Evolutionary conservation across 768 basidiomycete species (phyloP), one percentile per base, ranked within the genome.

Genomic region (Pleurotus cornucopiae): DNA sequence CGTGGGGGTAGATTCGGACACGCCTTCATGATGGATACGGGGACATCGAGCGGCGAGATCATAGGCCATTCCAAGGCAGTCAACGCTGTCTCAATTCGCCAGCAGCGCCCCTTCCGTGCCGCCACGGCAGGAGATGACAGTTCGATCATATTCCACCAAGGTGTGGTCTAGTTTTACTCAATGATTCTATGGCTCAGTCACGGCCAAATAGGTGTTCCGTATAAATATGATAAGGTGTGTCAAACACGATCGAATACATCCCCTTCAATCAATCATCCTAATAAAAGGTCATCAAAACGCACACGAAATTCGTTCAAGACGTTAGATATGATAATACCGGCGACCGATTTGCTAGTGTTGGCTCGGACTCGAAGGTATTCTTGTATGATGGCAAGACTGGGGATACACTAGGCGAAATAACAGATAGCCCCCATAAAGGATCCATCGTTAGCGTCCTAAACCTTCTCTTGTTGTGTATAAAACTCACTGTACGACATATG

Each of bases 221-320:
- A 84, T 79, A 96, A 94, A 69, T 95, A 86, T 61, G 86, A 89
- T 67, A 94, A 88, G 81, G 91, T 82, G 47, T 59, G 48, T 30
- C 9, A 16, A 44, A 7, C 30, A 34, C 30, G 30, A 34, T 7
- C 30, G 30, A 11, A 34, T 11, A 34, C 7, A 0, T 11, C 30
- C 30, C 30, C 30, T 34, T 34, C 30, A 34, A 34, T 34, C 3
- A 34, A 44, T 44, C 1, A 2, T 12, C 1, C 13, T 18, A 40
- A 44, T 13, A 46, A 13, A 47, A 92, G 89, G 83, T 85, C 9
- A 88, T 97, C 72, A 86, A 84, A 69, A 88, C 87, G 2, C 96
- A 98, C 67, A 88, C 86, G 12, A 91, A 89, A 67, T 97, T 95
- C 64, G 90, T 98, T 13, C 92, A 96, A 70, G 93, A 96, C 58